Base-by-base conservation (phyloP, 768 basidiomycete species). In the Gymnopilus junonius region DNA sequence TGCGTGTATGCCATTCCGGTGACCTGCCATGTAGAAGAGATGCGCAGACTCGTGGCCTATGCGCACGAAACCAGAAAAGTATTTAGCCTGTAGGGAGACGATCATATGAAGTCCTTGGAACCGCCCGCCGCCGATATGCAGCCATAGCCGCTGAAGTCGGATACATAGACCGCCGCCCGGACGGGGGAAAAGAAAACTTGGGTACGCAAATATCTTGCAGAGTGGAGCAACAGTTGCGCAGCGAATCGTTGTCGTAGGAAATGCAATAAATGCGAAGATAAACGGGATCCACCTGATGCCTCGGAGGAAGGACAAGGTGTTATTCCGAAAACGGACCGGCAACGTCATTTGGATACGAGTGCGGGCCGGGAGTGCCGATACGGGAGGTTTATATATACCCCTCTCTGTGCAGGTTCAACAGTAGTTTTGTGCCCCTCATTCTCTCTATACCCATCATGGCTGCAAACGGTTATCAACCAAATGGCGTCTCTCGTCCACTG, bases 401-500 rank as follows among this genome's bases (percentile, higher is more conserved):
- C 42, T 48, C 48, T 34, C 59, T 58, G 50, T 35, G 31, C 58
- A 35, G 39, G 42, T 46, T 39, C 20, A 48, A 57, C 48, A 27
- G 42, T 21, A 32, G 48, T 42, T 56, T 58, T 51, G 35, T n/a
- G n/a, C n/a, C n/a, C n/a, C n/a, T n/a, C 56, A 29, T 63, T 48
- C 46, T 63, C 65, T 65, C 51, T n/a, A n/a, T n/a, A 45, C 58
- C 45, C 63, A 59, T 56, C 64, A 86, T 88, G 84, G 72, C 79
- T 63, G 73, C 76, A 40, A 79, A 80, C 75, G 78, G 80, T 50
- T 63, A 74, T 40, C 75, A 77, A 64, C 57, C 68, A 7, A 79
- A 75, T 65, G 72, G 72, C 25, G 65, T 76, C 45, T 72, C 77
- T 60, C 88, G 92, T 58, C 83, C 85, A 17, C 79, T 97, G 66